These are phyloP conservation scores for Coemansia sp. DNA, from an alignment of 192 early-diverging fungal genomes.

Conservation along the genomic window DNA sequence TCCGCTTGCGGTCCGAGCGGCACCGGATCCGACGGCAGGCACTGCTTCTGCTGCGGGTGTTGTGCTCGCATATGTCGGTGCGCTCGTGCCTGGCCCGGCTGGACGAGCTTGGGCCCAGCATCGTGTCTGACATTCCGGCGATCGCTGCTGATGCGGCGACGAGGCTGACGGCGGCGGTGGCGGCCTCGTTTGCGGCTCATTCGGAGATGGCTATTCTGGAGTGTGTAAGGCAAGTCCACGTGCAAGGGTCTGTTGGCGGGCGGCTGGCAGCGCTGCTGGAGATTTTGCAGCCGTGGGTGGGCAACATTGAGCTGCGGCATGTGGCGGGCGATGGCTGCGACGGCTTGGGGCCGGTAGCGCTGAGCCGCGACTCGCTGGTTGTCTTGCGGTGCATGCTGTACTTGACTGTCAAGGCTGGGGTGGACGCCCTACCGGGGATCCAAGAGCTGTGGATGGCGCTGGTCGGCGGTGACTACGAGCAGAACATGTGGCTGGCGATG, in stretches of 20 bases:
- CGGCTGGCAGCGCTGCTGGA: slow-evolving; percentile 19
- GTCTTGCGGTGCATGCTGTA: slow-evolving; percentile 54
- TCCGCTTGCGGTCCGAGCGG: slow-evolving; percentile 41
- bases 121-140: slow-evolving; percentile 46
- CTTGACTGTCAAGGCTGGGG: slow-evolving; percentile 27
- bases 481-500: slow-evolving; percentile 41
- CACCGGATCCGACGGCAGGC: slow-evolving; percentile 41
- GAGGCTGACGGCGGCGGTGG: slow-evolving; percentile 25
- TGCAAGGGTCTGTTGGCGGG: slow-evolving; percentile 9
- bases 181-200: slow-evolving; percentile 32
- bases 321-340: background rate
- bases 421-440: slow-evolving; percentile 26
- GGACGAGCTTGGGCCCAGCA: slow-evolving; percentile 49
- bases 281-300: slow-evolving; percentile 42
- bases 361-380: slow-evolving; percentile 44
- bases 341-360: slow-evolving; percentile 24
- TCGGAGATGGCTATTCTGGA: slow-evolving; percentile 31
- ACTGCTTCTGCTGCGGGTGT: slow-evolving; percentile 35
- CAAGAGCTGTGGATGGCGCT: slow-evolving; percentile 49
- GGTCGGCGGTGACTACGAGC: background rate
- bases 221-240: slow-evolving; percentile 45
- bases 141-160: slow-evolving; percentile 32
- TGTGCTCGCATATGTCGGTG: slow-evolving; percentile 33
- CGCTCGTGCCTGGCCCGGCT: slow-evolving; percentile 21
- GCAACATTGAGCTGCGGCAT: slow-evolving; percentile 29